Evolutionary conservation across 2,329 filamentous ascomycete genomes (phyloP), one percentile per base, ranked within the genome.

Genomic region (Colletotrichum sp.): DNA sequence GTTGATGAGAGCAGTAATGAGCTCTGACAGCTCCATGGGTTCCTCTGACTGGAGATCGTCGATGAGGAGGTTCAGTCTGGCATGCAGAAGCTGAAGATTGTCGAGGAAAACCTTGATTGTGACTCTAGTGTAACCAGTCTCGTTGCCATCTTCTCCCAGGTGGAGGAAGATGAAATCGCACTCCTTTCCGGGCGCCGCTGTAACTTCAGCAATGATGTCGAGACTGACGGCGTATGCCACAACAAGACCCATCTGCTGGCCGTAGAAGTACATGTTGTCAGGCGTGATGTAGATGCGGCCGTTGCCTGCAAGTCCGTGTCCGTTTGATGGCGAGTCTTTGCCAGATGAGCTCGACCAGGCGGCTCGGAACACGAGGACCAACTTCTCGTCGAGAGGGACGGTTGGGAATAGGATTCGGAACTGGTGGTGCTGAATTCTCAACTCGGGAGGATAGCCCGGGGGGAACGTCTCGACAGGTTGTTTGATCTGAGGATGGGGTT

Each of bases 91-190:
- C 77, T 92, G 91, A 59, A 98, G 88, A 28, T 97, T 94, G 80
- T 99, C 96, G 28, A 99, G 88, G 87, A 98, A 99, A 0, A 95
- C 95, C 86, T 98, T 99, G 82, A 99, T 92, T 0, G 95, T 96
- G 75, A 99, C 91, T 68, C 95, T 90, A 5, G 93, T 93, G 64
- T 93, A 93, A 15, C 91, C 92, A 59, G 90, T 91, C 74, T 92
- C 91, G 71, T 90, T 90, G 59, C 87, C 88, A 65, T 93, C 90
- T 80, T 94, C 93, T 69, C 88, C 87, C 6, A 92, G 89, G 81
- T 98, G 96, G 52, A 99, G 85, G 83, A 96, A 98, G 34, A 99
- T 90, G 83, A 96, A 98, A 85, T 99, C 97, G 82, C 95, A 98
- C 80, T 98, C 96, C 82, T 93, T 93, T 24, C 97, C 97, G 15